These are phyloP conservation scores for Solanum chiquidenum DNA, from an alignment of 257 asterid genomes.

Conservation along the genomic window DNA sequence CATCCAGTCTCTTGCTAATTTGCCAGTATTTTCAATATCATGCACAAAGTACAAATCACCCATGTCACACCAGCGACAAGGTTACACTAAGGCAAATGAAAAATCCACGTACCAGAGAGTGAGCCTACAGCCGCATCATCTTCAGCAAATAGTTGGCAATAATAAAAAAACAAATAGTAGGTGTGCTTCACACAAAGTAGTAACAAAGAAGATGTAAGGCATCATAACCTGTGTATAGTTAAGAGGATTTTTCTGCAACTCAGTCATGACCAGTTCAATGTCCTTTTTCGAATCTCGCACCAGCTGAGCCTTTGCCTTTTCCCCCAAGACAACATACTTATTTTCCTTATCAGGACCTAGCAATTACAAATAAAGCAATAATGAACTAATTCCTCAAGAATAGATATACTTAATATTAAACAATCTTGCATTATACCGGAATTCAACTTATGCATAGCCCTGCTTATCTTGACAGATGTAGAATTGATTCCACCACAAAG, in stretches of 20 bases:
- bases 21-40: neutral
- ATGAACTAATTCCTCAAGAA: neutral
- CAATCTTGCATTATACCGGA: slow-evolving; percentile 36
- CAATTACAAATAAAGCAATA: neutral
- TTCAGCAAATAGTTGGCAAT: neutral
- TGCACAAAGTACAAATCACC: neutral
- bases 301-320: slow-evolving; percentile 92
- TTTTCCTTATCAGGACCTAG: slow-evolving; percentile 80
- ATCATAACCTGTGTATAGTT: slow-evolving; percentile 81
- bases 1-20: neutral
- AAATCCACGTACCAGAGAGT: neutral
- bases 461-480: slow-evolving; percentile 86
- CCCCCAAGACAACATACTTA: slow-evolving; percentile 84
- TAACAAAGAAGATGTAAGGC: neutral
- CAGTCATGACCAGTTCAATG: slow-evolving; percentile 60
- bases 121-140: neutral
- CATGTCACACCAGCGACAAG: neutral
- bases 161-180: neutral
- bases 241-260: slow-evolving; percentile 88
- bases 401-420: neutral
- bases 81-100: neutral
- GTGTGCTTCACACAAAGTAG: neutral
- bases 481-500: slow-evolving; percentile 99
- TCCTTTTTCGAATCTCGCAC: slow-evolving; percentile 74
- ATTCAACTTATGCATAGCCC: slow-evolving; percentile 57